Percentiles rank a stretch among this genome's conserved stretches.
Evolutionary conservation across 768 basidiomycete species (phyloP).

Genomic region (Tephrocybe sp.): DNA sequence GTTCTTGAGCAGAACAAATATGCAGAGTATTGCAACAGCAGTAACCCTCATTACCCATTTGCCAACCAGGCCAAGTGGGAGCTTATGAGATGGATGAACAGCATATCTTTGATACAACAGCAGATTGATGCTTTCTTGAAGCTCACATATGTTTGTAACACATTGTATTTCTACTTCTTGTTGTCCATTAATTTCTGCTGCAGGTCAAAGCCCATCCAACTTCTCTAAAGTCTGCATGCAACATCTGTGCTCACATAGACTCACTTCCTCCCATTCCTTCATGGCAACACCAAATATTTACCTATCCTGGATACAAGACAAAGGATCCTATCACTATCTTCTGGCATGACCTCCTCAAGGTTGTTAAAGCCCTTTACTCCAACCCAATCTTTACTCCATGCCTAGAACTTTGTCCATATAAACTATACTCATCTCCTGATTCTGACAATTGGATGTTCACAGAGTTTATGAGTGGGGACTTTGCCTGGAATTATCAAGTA

Average conservation of each 20-base stretch:
- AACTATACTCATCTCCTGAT: too few species aligned
- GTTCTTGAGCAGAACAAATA: neutral
- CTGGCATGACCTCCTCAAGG: neutral
- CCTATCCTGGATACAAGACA: neutral
- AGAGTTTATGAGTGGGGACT: slow-evolving; percentile 30
- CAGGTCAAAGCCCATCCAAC: neutral
- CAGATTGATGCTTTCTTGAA: too few species aligned
- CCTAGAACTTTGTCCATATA: slow-evolving; percentile 15
- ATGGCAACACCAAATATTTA: neutral
- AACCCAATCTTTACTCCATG: too few species aligned
- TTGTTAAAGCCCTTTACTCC: neutral
- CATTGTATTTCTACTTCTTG: neutral
- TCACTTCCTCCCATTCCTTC: neutral
- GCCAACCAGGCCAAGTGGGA: neutral
- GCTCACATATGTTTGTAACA: neutral
- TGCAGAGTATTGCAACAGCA: neutral
- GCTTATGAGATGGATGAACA: too few species aligned
- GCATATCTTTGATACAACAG: too few species aligned
- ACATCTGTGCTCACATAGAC: neutral
- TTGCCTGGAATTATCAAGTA: too few species aligned
- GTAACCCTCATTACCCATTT: too few species aligned
- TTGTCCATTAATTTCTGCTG: too few species aligned
- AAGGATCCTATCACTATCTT: neutral
- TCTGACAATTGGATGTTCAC: slow-evolving; percentile 12
- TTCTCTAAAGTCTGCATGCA: neutral